These are phyloP conservation scores for Suillus americanus DNA, from an alignment of 768 basidiomycete species.

Conservation along the genomic window DNA sequence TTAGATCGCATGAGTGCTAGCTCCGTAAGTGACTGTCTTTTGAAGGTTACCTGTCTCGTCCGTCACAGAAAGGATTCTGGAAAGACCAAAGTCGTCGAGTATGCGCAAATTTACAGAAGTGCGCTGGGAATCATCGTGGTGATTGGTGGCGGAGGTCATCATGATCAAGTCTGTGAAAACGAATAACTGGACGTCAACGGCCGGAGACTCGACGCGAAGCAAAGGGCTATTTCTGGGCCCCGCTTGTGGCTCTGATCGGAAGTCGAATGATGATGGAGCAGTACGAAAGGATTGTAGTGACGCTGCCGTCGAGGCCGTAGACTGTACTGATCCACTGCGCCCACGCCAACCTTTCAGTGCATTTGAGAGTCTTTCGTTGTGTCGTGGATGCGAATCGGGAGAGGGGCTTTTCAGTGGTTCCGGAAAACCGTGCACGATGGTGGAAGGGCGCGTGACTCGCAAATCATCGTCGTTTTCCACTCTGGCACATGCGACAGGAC, in stretches of 20 bases:
- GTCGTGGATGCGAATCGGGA: conserved; percentile 6
- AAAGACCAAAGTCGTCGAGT: conserved; percentile 45
- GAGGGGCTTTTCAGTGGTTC: not conserved
- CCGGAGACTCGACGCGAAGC: conserved; percentile 26
- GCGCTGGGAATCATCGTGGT: conserved; percentile 19
- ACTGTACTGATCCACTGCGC: conserved; percentile 40
- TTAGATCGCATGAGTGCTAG: not conserved
- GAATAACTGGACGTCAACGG: conserved; percentile 37
- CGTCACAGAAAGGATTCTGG: conserved; percentile 46
- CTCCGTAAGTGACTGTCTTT: not conserved
- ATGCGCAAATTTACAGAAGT: conserved; percentile 39
- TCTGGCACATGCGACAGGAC: conserved; percentile 45
- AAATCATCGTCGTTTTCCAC: conserved; percentile 35
- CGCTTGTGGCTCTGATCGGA: conserved; percentile 11
- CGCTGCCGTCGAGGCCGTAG: conserved; percentile 23
- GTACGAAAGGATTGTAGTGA: conserved; percentile 24
- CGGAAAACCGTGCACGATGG: not conserved
- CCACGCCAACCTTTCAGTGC: conserved; percentile 49
- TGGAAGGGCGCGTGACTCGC: conserved; percentile 14
- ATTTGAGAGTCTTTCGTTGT: conserved; percentile 31
- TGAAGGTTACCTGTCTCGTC: conserved; percentile 31
- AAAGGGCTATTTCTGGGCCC: conserved; percentile 14
- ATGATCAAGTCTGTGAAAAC: conserved; percentile 73
- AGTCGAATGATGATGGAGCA: conserved; percentile 30
- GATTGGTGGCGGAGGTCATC: conserved; percentile 41